These are phyloP conservation scores for Botrytis tulipae DNA, from an alignment of 2,329 filamentous ascomycete genomes.

Conservation along the genomic window DNA sequence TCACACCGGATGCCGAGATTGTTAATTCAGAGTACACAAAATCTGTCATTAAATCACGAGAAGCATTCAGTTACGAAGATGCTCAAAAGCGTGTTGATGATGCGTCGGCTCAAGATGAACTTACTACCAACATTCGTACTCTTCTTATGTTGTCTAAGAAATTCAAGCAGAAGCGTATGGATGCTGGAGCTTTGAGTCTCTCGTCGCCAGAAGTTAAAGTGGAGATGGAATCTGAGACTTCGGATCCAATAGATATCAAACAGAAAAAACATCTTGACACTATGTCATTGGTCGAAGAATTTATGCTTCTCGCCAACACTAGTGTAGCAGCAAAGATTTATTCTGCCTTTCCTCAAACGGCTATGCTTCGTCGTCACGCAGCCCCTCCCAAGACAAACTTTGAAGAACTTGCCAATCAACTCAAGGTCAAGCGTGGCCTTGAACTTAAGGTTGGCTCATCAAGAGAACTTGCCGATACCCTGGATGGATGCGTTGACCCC, in stretches of 20 bases:
- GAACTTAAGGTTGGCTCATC: conserved; percentile 83
- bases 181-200: conserved; percentile 89
- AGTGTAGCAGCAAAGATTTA: conserved; percentile 90
- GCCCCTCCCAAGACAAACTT: conserved; percentile 95
- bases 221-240: conserved; percentile 91
- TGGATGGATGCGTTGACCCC: conserved; percentile 79
- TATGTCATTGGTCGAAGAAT: conserved; percentile 97
- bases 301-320: conserved; percentile 98
- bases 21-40: conserved; percentile 88
- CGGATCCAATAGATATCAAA: conserved; percentile 93
- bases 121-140: conserved; percentile 85
- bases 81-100: conserved; percentile 95
- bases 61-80: conserved; percentile 97
- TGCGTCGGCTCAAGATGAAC: conserved; percentile 77
- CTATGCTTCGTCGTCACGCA: conserved; percentile 86
- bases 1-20: conserved; percentile 81
- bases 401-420: conserved; percentile 86
- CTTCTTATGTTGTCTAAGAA: conserved; percentile 88
- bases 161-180: conserved; percentile 91
- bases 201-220: conserved; percentile 98
- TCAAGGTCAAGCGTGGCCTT: conserved; percentile 80
- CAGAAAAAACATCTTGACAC: conserved; percentile 92
- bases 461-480: conserved; percentile 86
- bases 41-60: conserved; percentile 93
- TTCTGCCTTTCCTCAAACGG: conserved; percentile 89